Base-by-base conservation (phyloP, 1,139 yeast species). In the Candida gigantensis region DNA sequence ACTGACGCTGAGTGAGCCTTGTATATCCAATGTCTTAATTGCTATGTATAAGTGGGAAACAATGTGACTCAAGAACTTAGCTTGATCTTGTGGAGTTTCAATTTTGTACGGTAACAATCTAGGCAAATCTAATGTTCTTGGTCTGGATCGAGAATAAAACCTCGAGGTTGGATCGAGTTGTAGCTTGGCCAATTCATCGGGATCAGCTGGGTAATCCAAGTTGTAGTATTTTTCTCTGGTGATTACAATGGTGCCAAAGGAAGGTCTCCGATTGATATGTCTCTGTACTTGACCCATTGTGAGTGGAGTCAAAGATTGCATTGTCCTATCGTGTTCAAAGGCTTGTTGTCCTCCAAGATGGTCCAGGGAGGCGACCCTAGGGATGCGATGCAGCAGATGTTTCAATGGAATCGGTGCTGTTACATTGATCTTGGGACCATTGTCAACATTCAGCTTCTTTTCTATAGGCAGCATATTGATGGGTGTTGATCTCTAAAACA, bases 21-120 rank as follows among this genome's bases (percentile, higher is more conserved):
- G 84, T 15, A 87, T 66, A 57, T 89, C 96, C 46, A 82, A 65
- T 4, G 95, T 80, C 46, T 79, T 72, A 39, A 88, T 75, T 9
- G 96, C 88, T 41, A 87, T 77, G 57, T 87, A 87, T 17, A 92
- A 62, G 58, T 88, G 89, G 3, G 84, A 75, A 23, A 89, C 73
- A 23, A 92, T 85, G 53, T 84, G 95, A 37, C 88, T 74, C 36
- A 92, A 67, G 51, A 88, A 90, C 40, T 74, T 76, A 12, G 88
- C 84, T 42, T 81, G 85, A 43, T 86, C 95, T 30, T 65, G 65
- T 7, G 81, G 80, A 2, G 77, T 56, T 57, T 89, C 97, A 1
- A 84, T 76, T 29, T 68, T 65, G 57, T 92, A 92, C 0, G 98
- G 98, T 28, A 92, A 68, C 36, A 80, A 53, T n/a, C 59, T 65